A percentile compares a stretch with the other conserved stretches of the same genome.
Conservation (phyloP, 345 rosid genomes). For the Brassica incana region DNA sequence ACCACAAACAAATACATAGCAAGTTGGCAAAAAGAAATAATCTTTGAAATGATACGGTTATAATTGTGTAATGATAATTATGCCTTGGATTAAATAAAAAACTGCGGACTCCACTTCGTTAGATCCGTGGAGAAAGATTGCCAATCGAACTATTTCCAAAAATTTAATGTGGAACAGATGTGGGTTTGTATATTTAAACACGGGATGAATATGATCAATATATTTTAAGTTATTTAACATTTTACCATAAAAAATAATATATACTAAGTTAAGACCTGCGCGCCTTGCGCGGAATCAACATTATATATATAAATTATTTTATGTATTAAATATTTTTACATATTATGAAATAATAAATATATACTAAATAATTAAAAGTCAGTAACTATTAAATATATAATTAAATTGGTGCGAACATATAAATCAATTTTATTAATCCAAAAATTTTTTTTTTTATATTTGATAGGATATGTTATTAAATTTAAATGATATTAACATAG, state of each 20-base stretch:
- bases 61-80: slow-evolving; percentile 13
- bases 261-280: too few relatives aligned
- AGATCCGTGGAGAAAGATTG: not conserved
- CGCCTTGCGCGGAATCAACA: too few relatives aligned
- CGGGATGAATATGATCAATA: not conserved
- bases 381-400: too few relatives aligned
- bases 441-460: too few relatives aligned
- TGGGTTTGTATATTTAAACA: not conserved
- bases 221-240: not conserved
- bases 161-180: not conserved
- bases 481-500: too few relatives aligned
- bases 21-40: slow-evolving; percentile 31
- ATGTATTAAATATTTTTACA: too few relatives aligned
- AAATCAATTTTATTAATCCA: too few relatives aligned
- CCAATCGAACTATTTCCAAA: not conserved
- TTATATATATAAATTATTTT: too few relatives aligned
- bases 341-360: too few relatives aligned
- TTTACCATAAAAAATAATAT: not conserved
- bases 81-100: not conserved
- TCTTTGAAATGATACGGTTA: not conserved
- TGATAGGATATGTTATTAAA: too few relatives aligned
- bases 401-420: too few relatives aligned
- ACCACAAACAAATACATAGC: not conserved
- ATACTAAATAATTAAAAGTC: too few relatives aligned
- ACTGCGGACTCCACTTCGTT: not conserved